phyloP scores from a whole-genome alignment of 495 filamentous ascomycete genomes.

The Extremus antarcticus region DNA sequence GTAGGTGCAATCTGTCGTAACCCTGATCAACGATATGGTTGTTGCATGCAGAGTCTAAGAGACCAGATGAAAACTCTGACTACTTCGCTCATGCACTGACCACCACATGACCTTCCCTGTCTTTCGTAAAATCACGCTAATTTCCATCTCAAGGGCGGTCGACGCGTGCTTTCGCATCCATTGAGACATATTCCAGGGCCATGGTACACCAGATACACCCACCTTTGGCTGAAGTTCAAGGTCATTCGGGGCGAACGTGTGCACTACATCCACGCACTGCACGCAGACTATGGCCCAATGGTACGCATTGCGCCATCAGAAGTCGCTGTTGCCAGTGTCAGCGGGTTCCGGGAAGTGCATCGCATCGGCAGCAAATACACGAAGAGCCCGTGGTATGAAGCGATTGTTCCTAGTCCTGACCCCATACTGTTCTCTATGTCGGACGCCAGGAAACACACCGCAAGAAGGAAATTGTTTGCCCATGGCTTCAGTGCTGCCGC shows the following conservation, averaged over 20 bases:
- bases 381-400: slow-evolving; percentile 14
- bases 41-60: too few species aligned
- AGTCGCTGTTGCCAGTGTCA: slow-evolving; percentile 45
- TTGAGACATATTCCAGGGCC: slow-evolving; percentile 18
- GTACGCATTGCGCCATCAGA: slow-evolving; percentile 54
- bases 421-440: slow-evolving; percentile 12
- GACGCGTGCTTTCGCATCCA: too few species aligned
- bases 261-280: slow-evolving; percentile 42
- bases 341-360: slow-evolving; percentile 8
- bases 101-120: too few species aligned
- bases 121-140: too few species aligned
- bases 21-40: too few species aligned
- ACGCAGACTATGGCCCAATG: slow-evolving; percentile 46
- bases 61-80: too few species aligned
- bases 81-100: too few species aligned
- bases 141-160: too few species aligned
- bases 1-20: too few species aligned
- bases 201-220: slow-evolving; percentile 9
- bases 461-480: slow-evolving; percentile 8
- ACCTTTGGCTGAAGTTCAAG: slow-evolving; percentile 9
- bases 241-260: slow-evolving; percentile 11
- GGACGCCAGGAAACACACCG: slow-evolving; percentile 8
- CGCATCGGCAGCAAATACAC: slow-evolving; percentile 5
- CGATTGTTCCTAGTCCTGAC: background rate
- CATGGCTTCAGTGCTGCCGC: slow-evolving; percentile 7